A percentile compares a stretch with the other conserved stretches of the same genome.
These are phyloP conservation scores for Oryza australiensis DNA, from an alignment of 176 grass and related monocot genomes.

Conservation along the genomic window DNA sequence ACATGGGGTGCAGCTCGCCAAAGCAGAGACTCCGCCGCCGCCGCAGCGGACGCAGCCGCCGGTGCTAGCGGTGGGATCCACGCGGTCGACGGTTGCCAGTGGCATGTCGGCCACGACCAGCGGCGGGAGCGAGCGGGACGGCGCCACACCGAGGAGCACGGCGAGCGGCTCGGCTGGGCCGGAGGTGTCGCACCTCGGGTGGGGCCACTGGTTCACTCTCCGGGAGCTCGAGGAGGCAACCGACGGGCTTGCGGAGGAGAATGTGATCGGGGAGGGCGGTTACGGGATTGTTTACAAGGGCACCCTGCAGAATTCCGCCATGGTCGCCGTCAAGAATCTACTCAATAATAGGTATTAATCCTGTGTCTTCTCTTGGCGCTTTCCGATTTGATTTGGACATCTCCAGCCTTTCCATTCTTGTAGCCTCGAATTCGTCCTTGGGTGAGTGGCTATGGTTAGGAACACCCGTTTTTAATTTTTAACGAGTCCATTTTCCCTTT, in stretches of 20 bases:
- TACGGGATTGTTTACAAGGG: constrained; percentile 95
- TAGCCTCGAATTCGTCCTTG: background rate
- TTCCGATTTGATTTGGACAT: background rate
- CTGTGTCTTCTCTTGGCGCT: background rate
- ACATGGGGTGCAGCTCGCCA: constrained; percentile 51
- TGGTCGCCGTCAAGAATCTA: constrained; percentile 88
- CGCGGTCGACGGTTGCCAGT: constrained; percentile 41
- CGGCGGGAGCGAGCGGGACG: constrained; percentile 57
- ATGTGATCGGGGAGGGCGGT: constrained; percentile 92
- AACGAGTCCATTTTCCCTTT: background rate
- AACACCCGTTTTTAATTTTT: background rate
- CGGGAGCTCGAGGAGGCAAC: constrained; percentile 87
- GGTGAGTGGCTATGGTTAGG: background rate
- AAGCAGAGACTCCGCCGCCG: constrained; percentile 49
- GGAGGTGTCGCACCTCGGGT: constrained; percentile 91
- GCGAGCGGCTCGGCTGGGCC: constrained; percentile 38
- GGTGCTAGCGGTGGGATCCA: constrained; percentile 34
- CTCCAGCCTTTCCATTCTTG: background rate
- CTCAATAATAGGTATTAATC: constrained; percentile 77
- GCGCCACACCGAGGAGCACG: constrained; percentile 40
- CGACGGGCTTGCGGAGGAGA: constrained; percentile 77
- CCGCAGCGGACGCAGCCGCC: constrained; percentile 35
- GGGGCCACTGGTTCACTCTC: constrained; percentile 95
- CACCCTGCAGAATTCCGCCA: constrained; percentile 56
- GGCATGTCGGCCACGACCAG: constrained; percentile 60